phyloP scores from a whole-genome alignment of 2,329 filamentous ascomycete species.

The Scedosporium aurantiacum region DNA sequence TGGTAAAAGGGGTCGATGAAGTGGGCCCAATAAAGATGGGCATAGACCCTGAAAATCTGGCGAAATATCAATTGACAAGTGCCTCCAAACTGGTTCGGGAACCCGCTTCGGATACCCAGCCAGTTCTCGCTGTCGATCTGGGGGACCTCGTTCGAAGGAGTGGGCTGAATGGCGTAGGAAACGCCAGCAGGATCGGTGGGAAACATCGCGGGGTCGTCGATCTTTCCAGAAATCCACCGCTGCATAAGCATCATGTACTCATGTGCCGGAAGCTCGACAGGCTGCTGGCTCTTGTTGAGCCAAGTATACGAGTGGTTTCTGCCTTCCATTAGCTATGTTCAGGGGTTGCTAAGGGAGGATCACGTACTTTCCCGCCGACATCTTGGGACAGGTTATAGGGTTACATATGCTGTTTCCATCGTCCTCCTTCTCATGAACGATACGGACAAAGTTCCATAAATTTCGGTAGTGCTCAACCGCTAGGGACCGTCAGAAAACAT shows the following conservation, averaged over 20 bases:
- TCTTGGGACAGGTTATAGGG: constrained; percentile 69
- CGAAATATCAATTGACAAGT: constrained; percentile 92
- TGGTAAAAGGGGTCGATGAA: constrained; percentile 78
- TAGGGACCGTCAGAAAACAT: constrained; percentile 22
- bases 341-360: background rate
- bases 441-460: constrained; percentile 77
- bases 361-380: constrained; percentile 87
- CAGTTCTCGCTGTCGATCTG: constrained; percentile 50
- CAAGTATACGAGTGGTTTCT: constrained; percentile 94
- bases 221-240: constrained; percentile 94
- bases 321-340: background rate
- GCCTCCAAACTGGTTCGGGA: constrained; percentile 78
- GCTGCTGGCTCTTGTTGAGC: constrained; percentile 78
- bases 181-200: constrained; percentile 70
- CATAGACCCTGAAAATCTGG: constrained; percentile 97
- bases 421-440: constrained; percentile 77
- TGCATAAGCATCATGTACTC: constrained; percentile 95
- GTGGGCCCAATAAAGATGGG: constrained; percentile 96
- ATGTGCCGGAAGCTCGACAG: constrained; percentile 81
- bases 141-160: too few relatives aligned
- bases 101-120: constrained; percentile 86
- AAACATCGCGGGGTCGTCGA: constrained; percentile 81
- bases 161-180: constrained; percentile 49
- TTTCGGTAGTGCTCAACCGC: constrained; percentile 89
- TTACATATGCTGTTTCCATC: constrained; percentile 75